Evolutionary conservation across 2,329 filamentous ascomycete genomes (phyloP).

Genomic region (Exophiala sp.): DNA sequence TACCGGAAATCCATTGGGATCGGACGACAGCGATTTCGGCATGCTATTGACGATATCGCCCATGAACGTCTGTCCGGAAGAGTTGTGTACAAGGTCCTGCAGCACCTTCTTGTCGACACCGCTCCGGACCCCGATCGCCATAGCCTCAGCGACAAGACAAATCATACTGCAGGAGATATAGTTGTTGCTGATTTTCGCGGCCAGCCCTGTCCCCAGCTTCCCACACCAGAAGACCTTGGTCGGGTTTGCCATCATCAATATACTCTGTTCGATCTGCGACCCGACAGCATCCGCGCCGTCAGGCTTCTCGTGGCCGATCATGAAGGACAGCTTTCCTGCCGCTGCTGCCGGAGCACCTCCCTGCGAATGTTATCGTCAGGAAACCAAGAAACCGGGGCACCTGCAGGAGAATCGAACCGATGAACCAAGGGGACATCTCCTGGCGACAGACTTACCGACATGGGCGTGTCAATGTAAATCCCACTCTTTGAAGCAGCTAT

Average conservation of each 20-base stretch:
- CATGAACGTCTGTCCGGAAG: slow-evolving; percentile 14
- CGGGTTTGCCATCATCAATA: slow-evolving; percentile 5
- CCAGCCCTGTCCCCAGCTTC: slow-evolving; percentile 25
- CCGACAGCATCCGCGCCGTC: background rate
- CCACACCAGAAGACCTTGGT: slow-evolving; percentile 27
- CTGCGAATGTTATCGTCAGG: no score
- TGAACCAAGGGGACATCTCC: no score
- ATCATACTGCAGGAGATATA: slow-evolving; percentile 24
- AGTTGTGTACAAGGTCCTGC: slow-evolving; percentile 8
- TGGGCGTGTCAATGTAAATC: slow-evolving; percentile 11
- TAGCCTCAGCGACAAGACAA: slow-evolving; percentile 22
- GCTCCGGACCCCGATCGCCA: slow-evolving; percentile 22
- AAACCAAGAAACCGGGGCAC: no score
- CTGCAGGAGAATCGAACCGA: no score
- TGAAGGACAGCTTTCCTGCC: slow-evolving; percentile 3
- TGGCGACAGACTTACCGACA: no score
- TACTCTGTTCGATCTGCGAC: background rate
- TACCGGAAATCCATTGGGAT: slow-evolving; percentile 8
- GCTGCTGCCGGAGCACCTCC: background rate
- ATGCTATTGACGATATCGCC: slow-evolving; percentile 12
- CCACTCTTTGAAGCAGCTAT: slow-evolving; percentile 4
- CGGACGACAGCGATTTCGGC: slow-evolving; percentile 2
- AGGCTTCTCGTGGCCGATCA: background rate
- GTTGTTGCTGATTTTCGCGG: slow-evolving; percentile 29
- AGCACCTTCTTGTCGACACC: slow-evolving; percentile 7